Conservation (phyloP, 345 rosid species). For the Salix koriyanagi region DNA sequence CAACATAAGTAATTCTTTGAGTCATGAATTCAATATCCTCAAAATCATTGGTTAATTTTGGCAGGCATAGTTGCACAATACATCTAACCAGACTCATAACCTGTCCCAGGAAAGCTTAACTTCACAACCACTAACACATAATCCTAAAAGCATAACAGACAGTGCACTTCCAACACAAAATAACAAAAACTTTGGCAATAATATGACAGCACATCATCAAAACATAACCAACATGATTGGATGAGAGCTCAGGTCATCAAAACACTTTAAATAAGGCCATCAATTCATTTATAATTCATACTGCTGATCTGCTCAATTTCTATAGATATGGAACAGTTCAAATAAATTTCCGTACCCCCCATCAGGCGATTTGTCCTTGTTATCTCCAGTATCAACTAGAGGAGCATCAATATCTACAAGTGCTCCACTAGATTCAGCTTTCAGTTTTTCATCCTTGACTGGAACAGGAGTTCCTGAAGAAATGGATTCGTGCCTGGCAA, state of each 20-base stretch:
- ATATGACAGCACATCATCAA: neutral
- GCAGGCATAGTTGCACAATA: neutral
- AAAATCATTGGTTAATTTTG: neutral
- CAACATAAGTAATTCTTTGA: neutral
- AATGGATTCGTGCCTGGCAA: conserved; percentile 82
- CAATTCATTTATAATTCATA: neutral
- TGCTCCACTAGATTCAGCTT: conserved; percentile 49
- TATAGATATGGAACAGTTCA: neutral
- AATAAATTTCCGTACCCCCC: conserved; percentile 42
- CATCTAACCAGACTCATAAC: neutral
- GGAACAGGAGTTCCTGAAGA: conserved; percentile 59
- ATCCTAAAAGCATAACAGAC: neutral
- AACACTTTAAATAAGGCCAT: neutral
- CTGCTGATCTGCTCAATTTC: neutral
- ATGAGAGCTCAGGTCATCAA: neutral
- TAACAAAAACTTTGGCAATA: neutral
- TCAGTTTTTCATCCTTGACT: conserved; percentile 37
- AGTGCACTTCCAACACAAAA: neutral
- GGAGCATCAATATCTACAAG: conserved; percentile 60
- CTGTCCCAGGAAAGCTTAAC: neutral
- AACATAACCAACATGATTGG: neutral
- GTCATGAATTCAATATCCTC: neutral
- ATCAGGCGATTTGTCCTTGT: conserved; percentile 40
- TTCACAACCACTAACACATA: neutral
- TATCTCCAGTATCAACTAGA: conserved; percentile 68